Evolutionary conservation across 768 basidiomycete genomes (phyloP).

Genomic region (Russula earlei): DNA sequence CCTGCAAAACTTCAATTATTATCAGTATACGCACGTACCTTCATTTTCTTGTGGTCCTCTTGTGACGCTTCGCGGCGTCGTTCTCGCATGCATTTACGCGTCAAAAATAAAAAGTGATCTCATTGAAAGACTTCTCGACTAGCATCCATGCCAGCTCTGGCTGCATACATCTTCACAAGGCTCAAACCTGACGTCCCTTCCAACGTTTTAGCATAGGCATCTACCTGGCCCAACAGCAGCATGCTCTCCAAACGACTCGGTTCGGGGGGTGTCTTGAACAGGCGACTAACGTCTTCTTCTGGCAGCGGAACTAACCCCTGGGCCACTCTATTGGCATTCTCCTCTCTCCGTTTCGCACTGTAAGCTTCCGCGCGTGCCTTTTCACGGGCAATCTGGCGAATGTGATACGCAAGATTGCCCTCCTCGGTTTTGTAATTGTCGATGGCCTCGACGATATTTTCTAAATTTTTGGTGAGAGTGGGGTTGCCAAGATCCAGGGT

Average conservation of each 20-base stretch:
- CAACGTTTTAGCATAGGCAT: constrained; percentile 73
- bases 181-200: constrained; percentile 48
- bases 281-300: constrained; percentile 71
- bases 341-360: constrained; percentile 80
- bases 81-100: no score
- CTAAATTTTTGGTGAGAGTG: constrained; percentile 65
- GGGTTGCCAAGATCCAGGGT: constrained; percentile 61
- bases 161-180: constrained; percentile 81
- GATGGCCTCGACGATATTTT: constrained; percentile 76
- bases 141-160: constrained; percentile 32
- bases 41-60: no score
- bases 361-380: constrained; percentile 69
- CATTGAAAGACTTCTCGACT: constrained; percentile 11
- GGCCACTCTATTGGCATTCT: constrained; percentile 66
- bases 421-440: constrained; percentile 86
- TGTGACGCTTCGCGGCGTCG: no score
- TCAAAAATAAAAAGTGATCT: neutral
- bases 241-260: constrained; percentile 83
- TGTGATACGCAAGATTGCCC: constrained; percentile 82
- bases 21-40: no score
- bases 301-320: constrained; percentile 83
- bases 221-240: constrained; percentile 79
- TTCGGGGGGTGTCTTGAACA: constrained; percentile 84
- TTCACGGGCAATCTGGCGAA: constrained; percentile 83
- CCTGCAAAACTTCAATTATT: no score